Evolutionary conservation across 441 rosid genomes (phyloP).

Genomic region (Erodium trifolium): DNA sequence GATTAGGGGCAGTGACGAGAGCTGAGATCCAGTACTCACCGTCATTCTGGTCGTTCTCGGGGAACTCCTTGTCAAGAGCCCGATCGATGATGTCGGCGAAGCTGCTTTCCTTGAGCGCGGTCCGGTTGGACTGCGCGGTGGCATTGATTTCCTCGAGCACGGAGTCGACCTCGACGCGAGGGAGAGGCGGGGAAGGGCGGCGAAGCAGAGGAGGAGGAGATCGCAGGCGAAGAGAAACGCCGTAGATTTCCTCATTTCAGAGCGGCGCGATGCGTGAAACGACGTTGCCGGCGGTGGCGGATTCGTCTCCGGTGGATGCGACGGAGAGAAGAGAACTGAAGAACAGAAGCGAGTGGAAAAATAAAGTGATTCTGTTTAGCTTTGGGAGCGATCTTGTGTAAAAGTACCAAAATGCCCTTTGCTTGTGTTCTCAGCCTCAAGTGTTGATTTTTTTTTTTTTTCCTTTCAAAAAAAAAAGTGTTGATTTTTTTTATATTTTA

Average conservation of each 20-base stretch:
- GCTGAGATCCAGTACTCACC: slow-evolving; percentile 59
- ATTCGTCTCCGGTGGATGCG: slow-evolving; percentile 3
- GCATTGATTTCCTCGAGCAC: slow-evolving; percentile 45
- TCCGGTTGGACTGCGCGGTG: slow-evolving; percentile 38
- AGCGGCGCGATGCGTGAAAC: slow-evolving; percentile 1
- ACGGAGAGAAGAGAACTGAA: slow-evolving; percentile 16
- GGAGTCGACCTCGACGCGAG: slow-evolving; percentile 30
- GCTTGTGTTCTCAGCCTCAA: neutral
- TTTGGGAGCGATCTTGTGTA: neutral
- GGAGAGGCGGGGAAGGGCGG: slow-evolving; percentile 20
- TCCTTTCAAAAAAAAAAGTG: no score
- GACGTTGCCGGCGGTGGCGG: slow-evolving; percentile 2
- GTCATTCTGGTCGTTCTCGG: slow-evolving; percentile 77
- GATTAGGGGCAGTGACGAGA: slow-evolving; percentile 10
- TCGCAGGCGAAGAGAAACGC: slow-evolving; percentile 29
- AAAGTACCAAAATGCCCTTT: neutral
- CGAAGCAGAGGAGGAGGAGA: slow-evolving; percentile 15
- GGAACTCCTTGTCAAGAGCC: slow-evolving; percentile 87
- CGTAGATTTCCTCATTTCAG: slow-evolving; percentile 32
- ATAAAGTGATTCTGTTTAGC: neutral
- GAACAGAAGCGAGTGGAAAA: neutral
- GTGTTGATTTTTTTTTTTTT: no score
- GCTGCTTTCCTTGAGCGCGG: slow-evolving; percentile 54
- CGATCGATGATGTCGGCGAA: slow-evolving; percentile 89
- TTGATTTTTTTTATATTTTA: no score